phyloP scores from a whole-genome alignment of 2,329 filamentous ascomycete species.

The Bretziella fagacearum region DNA sequence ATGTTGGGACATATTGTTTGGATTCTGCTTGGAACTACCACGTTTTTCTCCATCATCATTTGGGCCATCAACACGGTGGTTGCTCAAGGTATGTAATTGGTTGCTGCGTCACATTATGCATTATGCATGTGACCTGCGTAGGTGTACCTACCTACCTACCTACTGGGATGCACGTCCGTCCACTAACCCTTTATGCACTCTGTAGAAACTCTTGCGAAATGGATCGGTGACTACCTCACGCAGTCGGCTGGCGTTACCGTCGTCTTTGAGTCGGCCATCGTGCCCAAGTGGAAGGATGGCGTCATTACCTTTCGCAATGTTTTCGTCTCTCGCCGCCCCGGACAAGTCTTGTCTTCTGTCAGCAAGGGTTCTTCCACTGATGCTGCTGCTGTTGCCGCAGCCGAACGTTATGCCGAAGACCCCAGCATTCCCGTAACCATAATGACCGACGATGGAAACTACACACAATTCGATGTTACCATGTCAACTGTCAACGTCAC shows the following conservation, averaged over 20 bases:
- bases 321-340: conserved; percentile 80
- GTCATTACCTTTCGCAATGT: conserved; percentile 96
- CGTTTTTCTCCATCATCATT: conserved; percentile 85
- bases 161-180: too few relatives aligned
- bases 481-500: conserved; percentile 94
- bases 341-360: conserved; percentile 64
- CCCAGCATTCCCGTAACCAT: conserved; percentile 22
- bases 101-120: too few relatives aligned
- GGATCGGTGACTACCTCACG: conserved; percentile 90
- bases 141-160: neutral
- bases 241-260: conserved; percentile 85
- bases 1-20: conserved; percentile 84
- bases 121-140: neutral
- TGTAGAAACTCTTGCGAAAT: conserved; percentile 81
- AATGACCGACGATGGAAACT: conserved; percentile 77
- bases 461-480: conserved; percentile 91
- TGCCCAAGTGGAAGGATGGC: conserved; percentile 86
- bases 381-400: conserved; percentile 71
- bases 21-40: conserved; percentile 93
- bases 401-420: conserved; percentile 40
- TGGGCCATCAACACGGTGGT: conserved; percentile 90
- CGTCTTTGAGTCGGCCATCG: conserved; percentile 93
- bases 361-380: conserved; percentile 79
- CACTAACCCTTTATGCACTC: too few relatives aligned
- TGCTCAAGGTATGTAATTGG: conserved; percentile 52